Conservation (phyloP, 805 yeast genomes). For the Candida boleticola region DNA sequence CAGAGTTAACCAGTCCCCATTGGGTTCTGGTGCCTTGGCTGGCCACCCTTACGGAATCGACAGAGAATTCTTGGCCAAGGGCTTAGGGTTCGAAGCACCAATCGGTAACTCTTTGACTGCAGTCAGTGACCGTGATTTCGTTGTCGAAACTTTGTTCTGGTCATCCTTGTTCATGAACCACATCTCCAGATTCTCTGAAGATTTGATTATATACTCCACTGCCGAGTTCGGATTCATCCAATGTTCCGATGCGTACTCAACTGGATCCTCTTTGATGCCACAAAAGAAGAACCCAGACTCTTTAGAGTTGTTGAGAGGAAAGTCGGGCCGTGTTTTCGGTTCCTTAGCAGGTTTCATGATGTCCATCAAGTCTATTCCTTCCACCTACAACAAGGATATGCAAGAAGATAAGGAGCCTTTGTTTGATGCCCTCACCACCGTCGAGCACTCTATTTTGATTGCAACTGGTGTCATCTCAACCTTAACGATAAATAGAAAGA, state of each 20-base stretch:
- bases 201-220: conserved; percentile 90
- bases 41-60: conserved; percentile 99
- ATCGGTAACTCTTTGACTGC: conserved; percentile 97
- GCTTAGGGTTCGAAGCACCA: conserved; percentile 76
- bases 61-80: conserved; percentile 80
- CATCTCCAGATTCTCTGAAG: conserved; percentile 91
- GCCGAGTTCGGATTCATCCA: conserved; percentile 96
- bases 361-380: conserved; percentile 96
- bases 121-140: conserved; percentile 96
- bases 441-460: conserved; percentile 88
- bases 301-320: conserved; percentile 91
- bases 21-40: conserved; percentile 97
- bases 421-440: conserved; percentile 85
- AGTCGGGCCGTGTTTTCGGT: conserved; percentile 96
- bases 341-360: conserved; percentile 92
- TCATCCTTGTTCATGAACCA: conserved; percentile 92
- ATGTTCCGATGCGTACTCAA: conserved; percentile 95
- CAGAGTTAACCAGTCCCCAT: conserved; percentile 84
- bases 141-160: conserved; percentile 95
- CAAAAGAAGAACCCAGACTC: conserved; percentile 99
- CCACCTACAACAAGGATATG: conserved; percentile 96
- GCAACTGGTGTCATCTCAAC: conserved; percentile 97
- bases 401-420: conserved; percentile 99
- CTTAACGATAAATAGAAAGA: conserved; percentile 63
- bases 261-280: conserved; percentile 98